Base-by-base conservation (phyloP, 164 flowering plant genomes). In the Annona squamosa region DNA sequence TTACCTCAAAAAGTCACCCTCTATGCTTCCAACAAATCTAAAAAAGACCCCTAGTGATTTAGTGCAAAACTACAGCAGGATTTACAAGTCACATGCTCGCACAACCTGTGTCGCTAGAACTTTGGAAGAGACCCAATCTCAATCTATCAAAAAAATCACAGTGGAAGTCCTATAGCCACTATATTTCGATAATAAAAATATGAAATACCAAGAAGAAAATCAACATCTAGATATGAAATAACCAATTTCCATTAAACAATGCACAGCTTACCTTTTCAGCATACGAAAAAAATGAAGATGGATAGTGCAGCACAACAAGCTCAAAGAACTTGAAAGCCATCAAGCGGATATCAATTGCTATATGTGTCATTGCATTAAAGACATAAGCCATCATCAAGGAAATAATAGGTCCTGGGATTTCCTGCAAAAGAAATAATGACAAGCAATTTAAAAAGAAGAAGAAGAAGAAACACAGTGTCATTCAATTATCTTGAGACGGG, bases 311-410 rank as follows among this genome's bases (percentile, higher is more conserved):
- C 46, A 95, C 84, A 78, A 91, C 81, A 68, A 93, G 97, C 73
- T 89, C 97, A 71, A 87, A 77, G 82, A 91, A 90, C 75, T 85
- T 89, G 86, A 91, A 93, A 72, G 99, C 94, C 94, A 88, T 91
- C 81, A 95, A 62, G 70, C 93, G 89, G 68, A 90, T 83, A 65
- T 91, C 98, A 77, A 88, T 61, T 44, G 90, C 78, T 52, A 90
- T 82, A 83, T 93, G 86, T 62, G 94, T 86, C 98, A 91, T 93
- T 63, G 97, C 98, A 77, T 83, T 86, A 71, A 91, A 93, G 65
- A 93, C 83, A 75, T 90, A 89, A 3, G 89, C 84, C 98, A 89
- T 87, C 82, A 88, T 79, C 73, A 87, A 77, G 59, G 96, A 89
- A 72, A 88, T 72, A 37, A 87, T 74, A 74, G 89, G 86, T 65